Evolutionary conservation across 345 rosid genomes (phyloP), one percentile per base, ranked within the genome.

Genomic region (Geranium brycei): DNA sequence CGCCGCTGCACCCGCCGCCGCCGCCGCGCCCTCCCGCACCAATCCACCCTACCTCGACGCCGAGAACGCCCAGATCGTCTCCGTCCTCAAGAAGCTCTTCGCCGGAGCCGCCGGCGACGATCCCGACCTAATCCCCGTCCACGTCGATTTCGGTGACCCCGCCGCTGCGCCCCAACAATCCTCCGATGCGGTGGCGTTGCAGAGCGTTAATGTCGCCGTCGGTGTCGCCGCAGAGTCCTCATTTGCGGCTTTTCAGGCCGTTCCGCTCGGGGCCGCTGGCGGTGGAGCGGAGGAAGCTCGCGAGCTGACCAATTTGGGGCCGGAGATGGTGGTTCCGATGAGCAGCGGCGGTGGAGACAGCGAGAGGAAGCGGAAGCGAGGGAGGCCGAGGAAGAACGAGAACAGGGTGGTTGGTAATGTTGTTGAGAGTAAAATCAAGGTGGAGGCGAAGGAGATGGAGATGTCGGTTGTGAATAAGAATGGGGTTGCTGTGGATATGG

Each of bases 21-120:
- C 11, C 66, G 55, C 28, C 28, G 28, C 28, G 28, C 28, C 28
- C 28, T 23, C 28, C 28, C 28, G 28, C 28, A 23, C 32, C 38
- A 55, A 13, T 59, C 59, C 75, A 64, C 81, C 72, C 55, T 73
- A 78, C 23, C 75, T 77, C 19, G 74, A 68, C 31, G 82, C 81
- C 47, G 97, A 89, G 19, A 73, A 80, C 62, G 60, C 80, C 28
- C 74, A 77, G 32, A 65, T 86, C 58, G 68, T 83, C 17, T 62
- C 79, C 32, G 73, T 81, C 56, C 79, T 92, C 4, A 80, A 80
- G 75, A 85, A 85, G 13, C 80, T 92, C 67, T 85, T 92, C 65
- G 65, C 70, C 23, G 70, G 80, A 65, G 73, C 3, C 38, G 66
- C 58, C 47, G 61, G 66, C 57, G 73, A 58, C 16, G 80, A 73